These are phyloP conservation scores for Pelargonium citronellum DNA, from an alignment of 441 rosid genomes.

Conservation along the genomic window DNA sequence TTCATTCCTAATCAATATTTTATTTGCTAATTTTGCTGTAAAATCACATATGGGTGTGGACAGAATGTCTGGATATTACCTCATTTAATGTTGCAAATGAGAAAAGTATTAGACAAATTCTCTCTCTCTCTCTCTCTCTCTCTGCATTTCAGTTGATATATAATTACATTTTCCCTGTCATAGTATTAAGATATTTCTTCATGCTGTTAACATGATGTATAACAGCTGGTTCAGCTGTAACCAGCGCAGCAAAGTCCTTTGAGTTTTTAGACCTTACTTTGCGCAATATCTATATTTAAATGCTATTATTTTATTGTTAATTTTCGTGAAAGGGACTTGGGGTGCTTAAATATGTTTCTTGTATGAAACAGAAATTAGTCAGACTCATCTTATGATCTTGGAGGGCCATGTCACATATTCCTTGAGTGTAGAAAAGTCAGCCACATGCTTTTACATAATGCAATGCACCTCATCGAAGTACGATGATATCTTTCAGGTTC, in stretches of 20 bases:
- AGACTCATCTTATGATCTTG: slow-evolving; percentile 44
- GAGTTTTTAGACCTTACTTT: neutral
- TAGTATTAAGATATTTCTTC: slow-evolving; percentile 5
- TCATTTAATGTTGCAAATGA: neutral
- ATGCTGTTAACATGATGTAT: slow-evolving; percentile 7
- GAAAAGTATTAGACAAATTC: neutral
- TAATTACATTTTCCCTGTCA: neutral
- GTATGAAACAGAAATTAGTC: slow-evolving; percentile 44
- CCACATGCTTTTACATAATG: slow-evolving; percentile 61
- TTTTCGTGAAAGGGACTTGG: neutral
- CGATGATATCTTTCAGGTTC: slow-evolving; percentile 26
- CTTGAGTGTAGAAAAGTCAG: slow-evolving; percentile 55
- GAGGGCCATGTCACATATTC: slow-evolving; percentile 61
- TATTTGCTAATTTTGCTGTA: neutral
- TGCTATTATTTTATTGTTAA: neutral
- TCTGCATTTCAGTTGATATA: neutral
- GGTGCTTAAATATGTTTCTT: slow-evolving; percentile 20
- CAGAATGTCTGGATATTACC: neutral
- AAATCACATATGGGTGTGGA: neutral
- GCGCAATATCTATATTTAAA: neutral
- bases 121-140: neutral
- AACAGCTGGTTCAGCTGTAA: neutral
- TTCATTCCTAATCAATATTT: neutral
- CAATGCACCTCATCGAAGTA: slow-evolving; percentile 40
- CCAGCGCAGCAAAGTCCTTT: neutral